Percentiles rank a stretch among this genome's conserved stretches.
Conservation (phyloP, 2,329 filamentous ascomycete genomes). For the Fusarium duplospermum region DNA sequence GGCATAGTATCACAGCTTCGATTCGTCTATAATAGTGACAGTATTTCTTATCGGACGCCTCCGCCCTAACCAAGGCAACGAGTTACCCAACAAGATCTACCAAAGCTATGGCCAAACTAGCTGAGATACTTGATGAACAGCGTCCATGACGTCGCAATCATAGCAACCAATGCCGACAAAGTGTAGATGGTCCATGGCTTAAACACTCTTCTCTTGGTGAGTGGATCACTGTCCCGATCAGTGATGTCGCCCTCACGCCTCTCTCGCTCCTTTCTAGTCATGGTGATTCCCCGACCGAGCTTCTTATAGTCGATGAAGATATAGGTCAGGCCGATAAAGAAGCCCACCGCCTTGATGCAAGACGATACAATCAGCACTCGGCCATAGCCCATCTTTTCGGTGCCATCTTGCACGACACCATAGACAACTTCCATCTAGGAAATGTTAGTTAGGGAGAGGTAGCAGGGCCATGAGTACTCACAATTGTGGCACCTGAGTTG, state of each 20-base stretch:
- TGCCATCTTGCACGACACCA: conserved; percentile 38
- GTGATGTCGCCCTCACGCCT: conserved; percentile 21
- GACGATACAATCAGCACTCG: conserved; percentile 30
- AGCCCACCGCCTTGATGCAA: conserved; percentile 35
- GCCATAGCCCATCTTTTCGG: conserved; percentile 30
- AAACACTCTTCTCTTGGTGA: conserved; percentile 27
- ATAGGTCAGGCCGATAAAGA: conserved; percentile 30
- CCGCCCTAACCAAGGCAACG: neutral
- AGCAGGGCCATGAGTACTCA: conserved; percentile 2
- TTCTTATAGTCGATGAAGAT: conserved; percentile 35
- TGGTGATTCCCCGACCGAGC: conserved; percentile 36
- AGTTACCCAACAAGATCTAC: neutral
- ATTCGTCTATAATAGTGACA: neutral
- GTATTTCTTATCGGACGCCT: neutral
- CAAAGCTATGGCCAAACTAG: neutral
- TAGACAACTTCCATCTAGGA: conserved; percentile 40
- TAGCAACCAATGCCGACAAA: conserved; percentile 21
- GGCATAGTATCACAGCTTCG: neutral
- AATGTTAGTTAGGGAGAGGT: neutral
- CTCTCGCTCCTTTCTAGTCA: conserved; percentile 33
- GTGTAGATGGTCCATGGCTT: conserved; percentile 24
- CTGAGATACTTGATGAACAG: conserved; percentile 37
- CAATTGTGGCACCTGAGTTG: conserved; percentile 39
- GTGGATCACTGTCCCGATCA: conserved; percentile 26
- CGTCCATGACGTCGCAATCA: conserved; percentile 30